phyloP scores from a whole-genome alignment of 1,284 basidiomycete genomes.

The Fomitiporia mediterranea region DNA sequence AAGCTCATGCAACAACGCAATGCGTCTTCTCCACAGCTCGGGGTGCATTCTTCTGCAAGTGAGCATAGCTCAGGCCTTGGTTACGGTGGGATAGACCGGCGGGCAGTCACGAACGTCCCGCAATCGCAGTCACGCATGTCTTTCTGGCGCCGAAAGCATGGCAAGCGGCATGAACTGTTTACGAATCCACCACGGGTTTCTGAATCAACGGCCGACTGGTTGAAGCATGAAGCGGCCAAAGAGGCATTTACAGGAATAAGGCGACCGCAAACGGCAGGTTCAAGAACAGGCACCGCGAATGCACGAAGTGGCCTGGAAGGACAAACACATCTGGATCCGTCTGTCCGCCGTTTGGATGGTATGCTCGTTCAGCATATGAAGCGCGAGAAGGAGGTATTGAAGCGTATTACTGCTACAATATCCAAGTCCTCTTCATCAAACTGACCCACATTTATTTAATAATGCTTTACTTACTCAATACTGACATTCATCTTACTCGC shows the following conservation, averaged over 20 bases:
- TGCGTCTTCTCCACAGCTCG: slow-evolving; percentile 14
- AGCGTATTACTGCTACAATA: slow-evolving; percentile 54
- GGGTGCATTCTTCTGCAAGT: neutral
- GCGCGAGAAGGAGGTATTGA: slow-evolving; percentile 62
- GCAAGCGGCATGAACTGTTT: slow-evolving; percentile 2
- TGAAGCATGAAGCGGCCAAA: slow-evolving; percentile 9
- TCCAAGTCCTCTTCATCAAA: slow-evolving; percentile 26
- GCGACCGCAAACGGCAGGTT: slow-evolving; percentile 10
- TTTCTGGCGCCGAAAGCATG: slow-evolving; percentile 12
- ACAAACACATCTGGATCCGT: slow-evolving; percentile 45
- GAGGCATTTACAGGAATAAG: neutral
- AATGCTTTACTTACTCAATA: neutral
- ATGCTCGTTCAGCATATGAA: slow-evolving; percentile 73
- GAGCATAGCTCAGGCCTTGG: slow-evolving; percentile 1
- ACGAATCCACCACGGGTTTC: slow-evolving; percentile 11
- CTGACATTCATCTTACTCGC: slow-evolving; percentile 4
- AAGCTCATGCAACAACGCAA: slow-evolving; percentile 12
- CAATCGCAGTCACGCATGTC: neutral
- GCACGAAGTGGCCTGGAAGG: slow-evolving; percentile 7
- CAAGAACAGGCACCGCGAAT: neutral
- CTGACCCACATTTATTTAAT: neutral
- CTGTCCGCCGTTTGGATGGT: slow-evolving; percentile 60
- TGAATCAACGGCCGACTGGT: slow-evolving; percentile 14
- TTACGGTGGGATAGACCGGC: neutral
- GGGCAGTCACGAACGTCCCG: neutral